Conservation (phyloP, 148 eudicot genomes). For the Chenopodium suecicum region DNA sequence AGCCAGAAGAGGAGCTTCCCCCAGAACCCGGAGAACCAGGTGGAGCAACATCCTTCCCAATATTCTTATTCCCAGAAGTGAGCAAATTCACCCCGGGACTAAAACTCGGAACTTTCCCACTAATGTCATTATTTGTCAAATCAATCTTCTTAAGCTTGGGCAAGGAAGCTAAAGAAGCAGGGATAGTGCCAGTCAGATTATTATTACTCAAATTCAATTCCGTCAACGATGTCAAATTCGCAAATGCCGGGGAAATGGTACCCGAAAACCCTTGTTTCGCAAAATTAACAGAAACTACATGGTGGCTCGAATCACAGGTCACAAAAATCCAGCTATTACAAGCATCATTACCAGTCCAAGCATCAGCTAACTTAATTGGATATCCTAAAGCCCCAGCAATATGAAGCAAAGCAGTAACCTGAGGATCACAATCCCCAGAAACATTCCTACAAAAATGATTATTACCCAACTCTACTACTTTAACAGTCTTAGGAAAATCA, state of each 20-base stretch:
- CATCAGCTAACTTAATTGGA: slow-evolving; percentile 23
- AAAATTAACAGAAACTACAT: slow-evolving; percentile 40
- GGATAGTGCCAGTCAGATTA: slow-evolving; percentile 49
- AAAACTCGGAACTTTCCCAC: slow-evolving; percentile 46
- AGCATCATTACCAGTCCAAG: slow-evolving; percentile 53
- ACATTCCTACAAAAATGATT: slow-evolving; percentile 37
- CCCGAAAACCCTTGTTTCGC: slow-evolving; percentile 46
- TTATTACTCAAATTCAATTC: slow-evolving; percentile 52
- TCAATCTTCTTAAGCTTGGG: slow-evolving; percentile 42
- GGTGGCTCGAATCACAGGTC: slow-evolving; percentile 37
- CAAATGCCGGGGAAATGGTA: slow-evolving; percentile 51
- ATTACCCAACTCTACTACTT: slow-evolving; percentile 14
- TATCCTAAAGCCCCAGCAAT: slow-evolving; percentile 46
- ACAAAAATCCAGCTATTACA: slow-evolving; percentile 45
- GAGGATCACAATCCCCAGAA: slow-evolving; percentile 51
- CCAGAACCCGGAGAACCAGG: slow-evolving; percentile 25
- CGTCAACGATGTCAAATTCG: slow-evolving; percentile 38
- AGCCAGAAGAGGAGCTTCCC: slow-evolving; percentile 9
- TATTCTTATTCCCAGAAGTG: slow-evolving; percentile 35
- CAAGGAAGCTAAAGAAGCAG: slow-evolving; percentile 39
- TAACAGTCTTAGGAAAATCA: slow-evolving; percentile 18
- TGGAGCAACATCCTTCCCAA: slow-evolving; percentile 25
- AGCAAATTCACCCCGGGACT: slow-evolving; percentile 25
- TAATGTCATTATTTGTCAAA: slow-evolving; percentile 52
- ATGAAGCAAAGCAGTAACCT: slow-evolving; percentile 39